A percentile compares a stretch with the other conserved stretches of the same genome.
These are phyloP conservation scores for Daldinia decipiens DNA, from an alignment of 495 filamentous ascomycete species.

Conservation along the genomic window DNA sequence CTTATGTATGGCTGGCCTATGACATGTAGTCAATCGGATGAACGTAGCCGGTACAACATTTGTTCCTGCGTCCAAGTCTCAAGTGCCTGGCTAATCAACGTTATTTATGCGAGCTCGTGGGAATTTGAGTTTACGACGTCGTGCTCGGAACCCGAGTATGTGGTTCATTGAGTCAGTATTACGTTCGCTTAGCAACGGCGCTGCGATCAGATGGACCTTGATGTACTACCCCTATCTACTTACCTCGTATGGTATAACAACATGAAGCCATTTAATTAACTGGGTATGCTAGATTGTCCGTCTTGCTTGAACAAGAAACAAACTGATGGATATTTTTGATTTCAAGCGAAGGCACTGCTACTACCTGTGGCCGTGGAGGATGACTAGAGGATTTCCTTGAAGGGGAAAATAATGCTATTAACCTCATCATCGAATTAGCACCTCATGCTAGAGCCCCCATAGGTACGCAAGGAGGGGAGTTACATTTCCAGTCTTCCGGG, in stretches of 20 bases:
- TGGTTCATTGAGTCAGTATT: slow-evolving; percentile 11
- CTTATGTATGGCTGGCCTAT: neutral
- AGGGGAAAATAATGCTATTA: neutral
- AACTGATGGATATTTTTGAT: neutral
- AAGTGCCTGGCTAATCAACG: slow-evolving; percentile 16
- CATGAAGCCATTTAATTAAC: neutral
- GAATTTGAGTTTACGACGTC: slow-evolving; percentile 1
- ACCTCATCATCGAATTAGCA: neutral
- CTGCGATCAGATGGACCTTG: neutral
- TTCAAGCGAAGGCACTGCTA: neutral
- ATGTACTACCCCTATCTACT: neutral
- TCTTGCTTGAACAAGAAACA: neutral
- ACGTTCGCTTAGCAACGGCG: slow-evolving; percentile 5
- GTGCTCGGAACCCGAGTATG: slow-evolving; percentile 16
- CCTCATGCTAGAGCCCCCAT: neutral
- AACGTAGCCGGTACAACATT: neutral
- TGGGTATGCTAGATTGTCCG: neutral
- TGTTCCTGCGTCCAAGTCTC: slow-evolving; percentile 24
- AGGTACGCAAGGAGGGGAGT: neutral
- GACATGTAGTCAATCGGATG: neutral
- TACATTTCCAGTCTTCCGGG: slow-evolving; percentile 5
- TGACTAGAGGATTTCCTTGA: neutral
- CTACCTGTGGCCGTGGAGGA: neutral
- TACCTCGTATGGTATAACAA: neutral
- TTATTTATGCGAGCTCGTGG: slow-evolving; percentile 1